Percentiles rank a stretch among this genome's conserved stretches.
These are phyloP conservation scores for Ceratocystis smalleyi DNA, from an alignment of 2,329 filamentous ascomycete genomes.

Conservation along the genomic window DNA sequence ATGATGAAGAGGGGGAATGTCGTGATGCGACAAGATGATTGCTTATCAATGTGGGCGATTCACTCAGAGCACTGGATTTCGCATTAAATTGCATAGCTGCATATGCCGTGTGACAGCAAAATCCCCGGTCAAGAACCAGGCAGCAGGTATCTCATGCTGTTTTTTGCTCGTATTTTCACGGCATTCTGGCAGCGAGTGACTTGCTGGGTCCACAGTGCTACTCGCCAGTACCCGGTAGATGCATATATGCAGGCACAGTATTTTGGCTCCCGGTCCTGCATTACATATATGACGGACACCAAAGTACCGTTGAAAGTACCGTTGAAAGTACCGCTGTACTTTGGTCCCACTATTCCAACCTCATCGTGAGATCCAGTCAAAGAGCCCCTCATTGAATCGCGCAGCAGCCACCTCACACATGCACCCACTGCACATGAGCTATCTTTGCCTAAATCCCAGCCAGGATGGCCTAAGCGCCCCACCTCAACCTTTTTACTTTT, in stretches of 20 bases:
- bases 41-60: not conserved
- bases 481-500: not conserved
- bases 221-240: not conserved
- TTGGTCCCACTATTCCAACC: not conserved
- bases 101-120: not conserved
- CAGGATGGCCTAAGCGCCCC: too few species aligned
- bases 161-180: too few species aligned
- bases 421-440: too few species aligned
- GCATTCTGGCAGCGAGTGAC: too few species aligned
- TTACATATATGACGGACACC: not conserved
- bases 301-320: not conserved
- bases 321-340: not conserved
- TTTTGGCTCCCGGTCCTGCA: not conserved
- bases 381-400: too few species aligned
- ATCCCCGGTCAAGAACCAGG: not conserved
- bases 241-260: slow-evolving; percentile 6
- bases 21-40: not conserved
- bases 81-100: not conserved
- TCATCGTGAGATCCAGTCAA: not conserved
- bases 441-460: too few species aligned
- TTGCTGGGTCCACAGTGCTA: not conserved
- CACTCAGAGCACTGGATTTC: too few species aligned
- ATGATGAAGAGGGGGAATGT: not conserved
- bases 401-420: too few species aligned
- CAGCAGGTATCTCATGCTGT: not conserved